phyloP scores from a whole-genome alignment of 768 basidiomycete genomes.

The Trametes punicea region DNA sequence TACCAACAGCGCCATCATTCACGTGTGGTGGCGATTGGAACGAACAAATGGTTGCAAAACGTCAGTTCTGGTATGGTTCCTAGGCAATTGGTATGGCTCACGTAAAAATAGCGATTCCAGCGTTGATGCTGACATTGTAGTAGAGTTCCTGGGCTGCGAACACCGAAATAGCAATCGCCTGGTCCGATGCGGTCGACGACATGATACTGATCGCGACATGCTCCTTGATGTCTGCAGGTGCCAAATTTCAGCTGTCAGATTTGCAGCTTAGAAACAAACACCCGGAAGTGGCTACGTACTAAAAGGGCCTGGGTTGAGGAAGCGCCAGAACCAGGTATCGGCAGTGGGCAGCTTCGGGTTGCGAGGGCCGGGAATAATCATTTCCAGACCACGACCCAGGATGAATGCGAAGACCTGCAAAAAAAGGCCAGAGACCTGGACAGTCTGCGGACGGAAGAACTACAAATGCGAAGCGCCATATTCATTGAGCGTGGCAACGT shows the following conservation, averaged over 20 bases:
- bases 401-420: slow-evolving; percentile 27
- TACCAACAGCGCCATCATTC: neutral
- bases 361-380: slow-evolving; percentile 24
- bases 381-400: slow-evolving; percentile 26
- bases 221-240: slow-evolving; percentile 35
- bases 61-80: neutral
- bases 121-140: slow-evolving; percentile 35
- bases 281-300: slow-evolving; percentile 9
- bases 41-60: neutral
- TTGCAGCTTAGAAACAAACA: neutral
- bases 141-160: slow-evolving; percentile 28
- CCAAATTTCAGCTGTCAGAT: neutral
- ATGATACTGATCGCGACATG: slow-evolving; percentile 32
- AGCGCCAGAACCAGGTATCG: slow-evolving; percentile 26
- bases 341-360: slow-evolving; percentile 25
- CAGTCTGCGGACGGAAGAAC: slow-evolving; percentile 26
- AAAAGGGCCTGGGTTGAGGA: slow-evolving; percentile 29
- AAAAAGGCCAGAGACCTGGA: slow-evolving; percentile 24
- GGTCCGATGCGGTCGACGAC: slow-evolving; percentile 26
- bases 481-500: neutral
- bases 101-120: slow-evolving; percentile 33
- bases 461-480: neutral
- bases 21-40: neutral
- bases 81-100: slow-evolving; percentile 6
- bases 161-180: slow-evolving; percentile 26